Percentiles rank a stretch among this genome's conserved stretches.
phyloP scores from a whole-genome alignment of 106 monocot genomes.

The Amphibolis antarctica region DNA sequence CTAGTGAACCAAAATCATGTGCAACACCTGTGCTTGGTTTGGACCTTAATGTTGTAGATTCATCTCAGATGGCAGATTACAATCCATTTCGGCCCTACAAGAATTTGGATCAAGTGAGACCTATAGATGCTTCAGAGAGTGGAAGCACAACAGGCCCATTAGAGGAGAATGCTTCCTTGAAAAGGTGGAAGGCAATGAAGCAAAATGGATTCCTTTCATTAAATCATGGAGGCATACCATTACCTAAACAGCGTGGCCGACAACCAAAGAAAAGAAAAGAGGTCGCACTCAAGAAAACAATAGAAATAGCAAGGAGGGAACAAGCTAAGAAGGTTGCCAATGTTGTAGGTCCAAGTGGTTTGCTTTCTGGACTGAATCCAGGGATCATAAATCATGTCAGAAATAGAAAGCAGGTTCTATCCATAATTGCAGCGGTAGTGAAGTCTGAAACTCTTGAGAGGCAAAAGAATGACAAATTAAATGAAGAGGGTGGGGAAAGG shows the following conservation, averaged over 20 bases:
- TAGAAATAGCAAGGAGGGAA: constrained; percentile 22
- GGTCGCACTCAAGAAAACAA: constrained; percentile 41
- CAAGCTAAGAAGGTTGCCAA: constrained; percentile 33
- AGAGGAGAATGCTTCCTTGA: constrained; percentile 53
- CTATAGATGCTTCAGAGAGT: constrained; percentile 54
- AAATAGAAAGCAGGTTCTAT: constrained; percentile 78
- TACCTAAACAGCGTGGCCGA: constrained; percentile 33
- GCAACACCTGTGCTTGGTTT: background rate
- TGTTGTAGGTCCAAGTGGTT: constrained; percentile 49
- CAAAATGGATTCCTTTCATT: constrained; percentile 76
- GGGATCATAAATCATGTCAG: constrained; percentile 95
- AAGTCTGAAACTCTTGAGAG: constrained; percentile 36
- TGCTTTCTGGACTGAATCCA: constrained; percentile 72
- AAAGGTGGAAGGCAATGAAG: constrained; percentile 83
- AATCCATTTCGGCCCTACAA: constrained; percentile 70
- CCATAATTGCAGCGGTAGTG: constrained; percentile 74
- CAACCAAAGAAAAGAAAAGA: constrained; percentile 42
- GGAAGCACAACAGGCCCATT: constrained; percentile 64
- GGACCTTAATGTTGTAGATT: constrained; percentile 11
- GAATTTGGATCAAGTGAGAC: constrained; percentile 32
- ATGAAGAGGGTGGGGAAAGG: constrained; percentile 8
- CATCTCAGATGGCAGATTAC: constrained; percentile 7
- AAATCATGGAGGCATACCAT: constrained; percentile 36
- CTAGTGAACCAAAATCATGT: background rate
- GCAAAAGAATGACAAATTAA: constrained; percentile 14